phyloP scores from a whole-genome alignment of 345 rosid species.

The Syzygium grande region DNA sequence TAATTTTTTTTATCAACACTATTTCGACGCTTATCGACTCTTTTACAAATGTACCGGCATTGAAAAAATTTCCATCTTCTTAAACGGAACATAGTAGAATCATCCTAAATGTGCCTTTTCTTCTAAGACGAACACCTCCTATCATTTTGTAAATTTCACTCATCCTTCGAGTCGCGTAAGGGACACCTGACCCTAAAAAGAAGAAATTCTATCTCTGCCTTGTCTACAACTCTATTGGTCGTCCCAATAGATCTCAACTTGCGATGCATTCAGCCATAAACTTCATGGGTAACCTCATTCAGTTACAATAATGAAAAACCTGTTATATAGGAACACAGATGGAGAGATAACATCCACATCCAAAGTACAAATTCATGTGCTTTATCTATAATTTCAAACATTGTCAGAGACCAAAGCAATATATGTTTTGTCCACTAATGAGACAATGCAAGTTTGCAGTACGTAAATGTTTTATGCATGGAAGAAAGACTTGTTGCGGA shows the following conservation, averaged over 20 bases:
- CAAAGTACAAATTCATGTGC: neutral
- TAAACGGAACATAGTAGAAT: neutral
- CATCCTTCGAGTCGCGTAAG: neutral
- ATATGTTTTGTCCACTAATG: neutral
- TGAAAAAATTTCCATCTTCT: neutral
- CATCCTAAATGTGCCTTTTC: neutral
- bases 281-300: neutral
- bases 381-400: neutral
- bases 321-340: neutral
- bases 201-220: neutral
- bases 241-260: neutral
- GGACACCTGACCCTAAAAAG: neutral
- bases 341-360: neutral
- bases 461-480: neutral
- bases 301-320: neutral
- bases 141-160: neutral
- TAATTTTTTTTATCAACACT: neutral
- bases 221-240: neutral
- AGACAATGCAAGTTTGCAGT: neutral
- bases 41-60: neutral
- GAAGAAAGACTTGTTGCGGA: neutral
- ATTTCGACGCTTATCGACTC: neutral
- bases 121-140: neutral
- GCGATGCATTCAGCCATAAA: neutral
- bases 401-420: neutral